Base-by-base conservation (phyloP, 2,329 filamentous ascomycete genomes). In the Amauroascus verrucosus region DNA sequence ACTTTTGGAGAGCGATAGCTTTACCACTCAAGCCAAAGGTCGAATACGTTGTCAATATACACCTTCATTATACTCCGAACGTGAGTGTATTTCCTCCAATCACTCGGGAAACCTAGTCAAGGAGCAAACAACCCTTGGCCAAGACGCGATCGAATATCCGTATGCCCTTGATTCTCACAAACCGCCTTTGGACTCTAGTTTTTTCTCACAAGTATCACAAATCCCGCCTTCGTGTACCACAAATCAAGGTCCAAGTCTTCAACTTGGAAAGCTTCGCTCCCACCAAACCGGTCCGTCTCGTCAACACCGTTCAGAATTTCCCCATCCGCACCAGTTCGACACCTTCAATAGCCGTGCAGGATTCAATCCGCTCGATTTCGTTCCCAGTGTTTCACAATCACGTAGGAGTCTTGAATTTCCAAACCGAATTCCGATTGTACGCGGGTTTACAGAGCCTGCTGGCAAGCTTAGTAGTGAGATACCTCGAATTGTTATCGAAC, bases 321-420 rank as follows among this genome's bases (percentile, higher is more conserved):
- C 55, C 24, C 55, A 51, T n/a, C 53, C 57, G n/a, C 50, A 58
- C 48, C 51, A 55, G n/a, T 60, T 60, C 33, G 44, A 57, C 41
- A 60, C 59, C 24, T 22, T 53, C 26, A 56, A 48, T 26, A 52
- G 37, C 30, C 52, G 44, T 35, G 35, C 40, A 18, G 44, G 32
- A 28, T 59, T 53, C 30, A 51, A 60, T 22, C 57, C 59, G n/a
- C 51, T 60, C 16, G 57, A 58, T 35, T 60, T 57, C 33, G 43
- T 57, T 26, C 59, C 57, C 1, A 49, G 54, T 45, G 48, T 22
- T n/a, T 20, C 52, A 35, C 35, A 54, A 28, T 43, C 52, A 7
- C 50, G 32, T 3, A 45, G 55, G 8, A 41, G 35, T 26, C 44
- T 57, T 28, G 33, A 54, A 43, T 40, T 54, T 28, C 55, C 55